A percentile compares a stretch with the other conserved stretches of the same genome.
phyloP scores from a whole-genome alignment of 805 yeast species.

The Pichia insulana region DNA sequence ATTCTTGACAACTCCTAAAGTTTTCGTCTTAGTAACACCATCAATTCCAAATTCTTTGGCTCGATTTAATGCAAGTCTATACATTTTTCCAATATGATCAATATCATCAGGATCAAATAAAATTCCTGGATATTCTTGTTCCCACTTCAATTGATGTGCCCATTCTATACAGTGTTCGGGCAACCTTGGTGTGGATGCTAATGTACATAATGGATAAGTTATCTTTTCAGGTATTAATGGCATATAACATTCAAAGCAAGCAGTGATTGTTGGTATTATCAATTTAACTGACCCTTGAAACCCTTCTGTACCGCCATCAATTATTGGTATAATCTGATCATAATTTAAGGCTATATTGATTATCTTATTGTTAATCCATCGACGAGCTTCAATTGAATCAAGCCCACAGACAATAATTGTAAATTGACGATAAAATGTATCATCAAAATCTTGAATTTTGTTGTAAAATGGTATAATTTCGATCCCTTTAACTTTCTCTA shows the following conservation, averaged over 20 bases:
- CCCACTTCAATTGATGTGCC: conserved; percentile 76
- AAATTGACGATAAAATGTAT: conserved; percentile 58
- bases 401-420: conserved; percentile 75
- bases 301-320: conserved; percentile 96
- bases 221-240: conserved; percentile 57
- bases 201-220: conserved; percentile 85
- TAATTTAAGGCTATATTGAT: conserved; percentile 49
- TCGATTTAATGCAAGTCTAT: conserved; percentile 42
- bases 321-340: conserved; percentile 51
- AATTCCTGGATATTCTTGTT: conserved; percentile 34
- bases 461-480: conserved; percentile 49
- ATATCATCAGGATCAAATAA: conserved; percentile 62
- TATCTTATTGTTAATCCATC: conserved; percentile 76
- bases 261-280: conserved; percentile 73
- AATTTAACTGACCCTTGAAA: conserved; percentile 86
- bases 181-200: conserved; percentile 87
- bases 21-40: conserved; percentile 65
- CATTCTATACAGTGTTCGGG: conserved; percentile 95
- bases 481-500: conserved; percentile 28
- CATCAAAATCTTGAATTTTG: conserved; percentile 55
- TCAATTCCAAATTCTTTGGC: conserved; percentile 59
- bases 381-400: conserved; percentile 81
- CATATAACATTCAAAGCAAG: conserved; percentile 90
- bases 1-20: conserved; percentile 83
- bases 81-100: conserved; percentile 58